Base-by-base conservation (phyloP, 225 moss, liverwort and hornwort genomes). In the Climacium dendroides region DNA sequence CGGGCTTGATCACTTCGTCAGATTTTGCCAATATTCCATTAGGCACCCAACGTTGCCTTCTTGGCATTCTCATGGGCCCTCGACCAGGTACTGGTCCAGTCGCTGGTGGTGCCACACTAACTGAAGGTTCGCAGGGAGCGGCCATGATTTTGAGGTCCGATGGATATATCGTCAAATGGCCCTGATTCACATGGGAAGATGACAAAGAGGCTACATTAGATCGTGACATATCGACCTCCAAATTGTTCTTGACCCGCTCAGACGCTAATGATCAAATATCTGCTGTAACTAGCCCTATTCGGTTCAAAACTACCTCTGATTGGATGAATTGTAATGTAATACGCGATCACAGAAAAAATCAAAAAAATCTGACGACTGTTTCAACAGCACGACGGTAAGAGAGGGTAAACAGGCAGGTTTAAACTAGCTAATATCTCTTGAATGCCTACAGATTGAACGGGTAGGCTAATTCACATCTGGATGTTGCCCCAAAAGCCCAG, bases 41-140 rank as follows among this genome's bases (percentile, higher is more conserved):
- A 67, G 94, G 94, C 61, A 94, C 94, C 94, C 94, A 94, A 52
- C 94, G 94, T 83, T 92, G 92, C 86, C 94, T 93, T 77, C 86
- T 89, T 48, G 91, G 88, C 94, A 91, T 91, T 83, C 94, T 90
- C 80, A 93, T 88, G 48, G 91, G 82, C 86, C 90, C 89, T 89
- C 92, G 91, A 84, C 89, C 90, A 50, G 87, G 82, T 74, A 84
- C 55, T 60, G 81, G 88, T 55, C 87, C 91, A 84, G 78, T 39
- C 86, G 86, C 87, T 74, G 87, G 90, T 86, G 86, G 63, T 70
- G 87, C 89, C 78, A 73, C 87, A 79, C 70, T 79, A 73, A 83
- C 84, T 55, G 91, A 52, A 81, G 89, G 86, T 71, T 90, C 90
- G 69, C 80, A 89, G 53, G 92, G 88, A 69, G 79, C 77, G 34